Base-by-base conservation (phyloP, 2,329 filamentous ascomycete genomes). In the Nakataea oryzae region DNA sequence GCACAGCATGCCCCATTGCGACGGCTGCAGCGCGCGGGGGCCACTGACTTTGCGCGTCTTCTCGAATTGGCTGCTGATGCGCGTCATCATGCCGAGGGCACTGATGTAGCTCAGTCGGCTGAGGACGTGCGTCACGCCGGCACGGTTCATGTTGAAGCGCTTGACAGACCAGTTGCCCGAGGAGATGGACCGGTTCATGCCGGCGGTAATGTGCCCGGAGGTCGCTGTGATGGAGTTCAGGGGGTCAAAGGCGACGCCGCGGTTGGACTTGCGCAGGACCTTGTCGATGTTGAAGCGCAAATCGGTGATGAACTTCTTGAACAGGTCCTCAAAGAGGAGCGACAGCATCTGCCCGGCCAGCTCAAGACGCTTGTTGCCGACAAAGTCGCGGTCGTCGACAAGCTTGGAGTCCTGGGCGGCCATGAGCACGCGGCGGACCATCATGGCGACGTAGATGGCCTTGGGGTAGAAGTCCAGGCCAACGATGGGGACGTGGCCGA, bases 91-190 rank as follows among this genome's bases (percentile, higher is more conserved):
- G 65, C 96, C 96, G 30, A 99, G 84, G 30, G 95, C 95, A 65
- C 89, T 90, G 73, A 99, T 97, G 72, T 97, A 99, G 74, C 93
- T 97, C 62, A 99, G 80, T 66, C 95, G 86, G 75, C 93, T 97
- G 59, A 99, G 81, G 54, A 99, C 92, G 74, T 99, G 95, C 0
- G 96, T 97, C 27, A 99, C 92, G 71, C 95, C 95, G 27, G 95
- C 93, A 72, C 93, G 84, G 71, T 97, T 96, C 95, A 99, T 99
- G 74, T 93, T 92, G 79, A 99, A 99, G 73, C 96, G 91, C 76
- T 97, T 97, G 67, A 99, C 82, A 65, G 84, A 97, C 95, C 95
- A 99, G 71, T 99, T 99, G 26, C 95, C 95, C 0, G 95, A 97
- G 61, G 96, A 93, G 63, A 99, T 97, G 9, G 95, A 93, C 64